Base-by-base conservation (phyloP, 2,329 filamentous ascomycete genomes). In the Trichophyton rubrum region DNA sequence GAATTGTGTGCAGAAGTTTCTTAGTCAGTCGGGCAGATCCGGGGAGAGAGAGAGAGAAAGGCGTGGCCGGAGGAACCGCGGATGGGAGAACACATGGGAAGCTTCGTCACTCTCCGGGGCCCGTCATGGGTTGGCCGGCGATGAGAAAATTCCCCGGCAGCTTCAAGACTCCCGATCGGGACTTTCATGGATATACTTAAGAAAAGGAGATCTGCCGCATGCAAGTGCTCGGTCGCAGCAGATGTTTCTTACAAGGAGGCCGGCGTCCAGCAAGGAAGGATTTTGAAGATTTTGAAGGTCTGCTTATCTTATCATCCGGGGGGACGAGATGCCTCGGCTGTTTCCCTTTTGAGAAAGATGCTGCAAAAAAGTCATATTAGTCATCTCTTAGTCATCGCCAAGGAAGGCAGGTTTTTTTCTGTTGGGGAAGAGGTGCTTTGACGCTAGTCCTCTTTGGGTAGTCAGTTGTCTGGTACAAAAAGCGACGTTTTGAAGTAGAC, bases 301-400 rank as follows among this genome's bases (percentile, higher is more conserved):
- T 30, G 17, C 17, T 47, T 47, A 47, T 47, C 20, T 47, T 24
- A 47, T 24, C 43, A 4, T 30, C 27, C 27, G 27, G 27, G 27
- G 27, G 8, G 11, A 1, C 3, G 33, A 38, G 43, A 7, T 24
- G 13, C 45, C 45, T 49, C 45, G 45, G 45, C 20, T 24, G 11
- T 49, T 49, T 27, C 45, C 45, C 2, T 9, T 15, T 49, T 13
- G 45, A 22, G 45, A 38, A 6, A 30, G 6, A 30, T 30, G 27
- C 27, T 30, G 27, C 27, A 11, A 11, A 38, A 13, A 38, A 38
- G 33, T 2, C 17, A 1, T 15, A 3, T 55, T 55, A 33, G 49
- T 55, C 49, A 55, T n/a, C 2, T 27, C n/a, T 43, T 41, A 58
- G 55, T 58, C 35, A 58, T n/a, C 33, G 17, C 55, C 38, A 58